A percentile compares a stretch with the other conserved stretches of the same genome.
Evolutionary conservation across 2,329 filamentous ascomycete genomes (phyloP).

Genomic region (Exophiala calicioides): DNA sequence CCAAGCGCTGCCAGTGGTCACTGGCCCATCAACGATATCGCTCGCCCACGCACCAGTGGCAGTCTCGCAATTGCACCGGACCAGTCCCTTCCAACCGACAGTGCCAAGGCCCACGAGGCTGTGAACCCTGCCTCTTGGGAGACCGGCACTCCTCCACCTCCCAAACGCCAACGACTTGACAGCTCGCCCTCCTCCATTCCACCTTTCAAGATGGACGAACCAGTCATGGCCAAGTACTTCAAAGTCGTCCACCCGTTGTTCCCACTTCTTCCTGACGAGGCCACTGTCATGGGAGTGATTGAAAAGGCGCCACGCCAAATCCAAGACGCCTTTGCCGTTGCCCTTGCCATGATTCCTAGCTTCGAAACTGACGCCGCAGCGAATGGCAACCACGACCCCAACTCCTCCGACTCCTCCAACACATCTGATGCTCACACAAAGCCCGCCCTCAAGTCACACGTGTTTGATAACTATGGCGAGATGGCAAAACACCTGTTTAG

Average conservation of each 20-base stretch:
- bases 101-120: slow-evolving; percentile 4
- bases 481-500: slow-evolving; percentile 15
- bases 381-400: slow-evolving; percentile 16
- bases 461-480: slow-evolving; percentile 10
- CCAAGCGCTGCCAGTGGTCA: slow-evolving; percentile 24
- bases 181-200: slow-evolving; percentile 4
- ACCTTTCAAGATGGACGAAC: slow-evolving; percentile 8
- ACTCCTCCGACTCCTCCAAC: slow-evolving; percentile 4
- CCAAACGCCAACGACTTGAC: slow-evolving; percentile 22
- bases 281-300: slow-evolving; percentile 14
- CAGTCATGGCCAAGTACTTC: slow-evolving; percentile 24
- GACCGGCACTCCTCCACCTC: slow-evolving; percentile 13
- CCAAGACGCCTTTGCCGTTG: slow-evolving; percentile 17
- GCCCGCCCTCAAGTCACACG: background rate
- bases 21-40: slow-evolving; percentile 1
- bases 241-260: slow-evolving; percentile 26
- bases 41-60: slow-evolving; percentile 17
- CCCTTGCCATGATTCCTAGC: slow-evolving; percentile 15
- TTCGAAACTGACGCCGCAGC: background rate
- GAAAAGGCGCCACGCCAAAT: background rate
- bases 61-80: slow-evolving; percentile 32
- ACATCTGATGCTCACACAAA: slow-evolving; percentile 3
- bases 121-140: slow-evolving; percentile 14
- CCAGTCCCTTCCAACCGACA: slow-evolving; percentile 19
- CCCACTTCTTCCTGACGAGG: slow-evolving; percentile 25